Percentiles rank a stretch among this genome's conserved stretches.
phyloP scores from a whole-genome alignment of 306 rosid genomes.

The Lotus japonicus region DNA sequence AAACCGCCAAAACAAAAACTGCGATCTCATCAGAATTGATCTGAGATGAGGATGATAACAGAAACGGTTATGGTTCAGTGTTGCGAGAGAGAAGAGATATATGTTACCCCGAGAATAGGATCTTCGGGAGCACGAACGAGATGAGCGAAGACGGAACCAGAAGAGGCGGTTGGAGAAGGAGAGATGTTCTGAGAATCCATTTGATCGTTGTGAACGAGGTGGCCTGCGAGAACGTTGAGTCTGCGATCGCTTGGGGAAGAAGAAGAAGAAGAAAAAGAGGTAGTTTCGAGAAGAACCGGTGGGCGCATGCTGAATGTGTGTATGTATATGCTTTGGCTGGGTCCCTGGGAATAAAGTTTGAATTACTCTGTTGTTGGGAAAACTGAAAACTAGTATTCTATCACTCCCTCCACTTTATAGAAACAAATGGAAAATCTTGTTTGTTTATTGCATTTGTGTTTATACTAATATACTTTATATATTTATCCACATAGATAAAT shows the following conservation, averaged over 20 bases:
- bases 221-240: constrained; percentile 44
- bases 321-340: background rate
- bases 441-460: too few relatives aligned
- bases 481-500: too few relatives aligned
- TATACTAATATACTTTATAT: too few relatives aligned
- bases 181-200: constrained; percentile 49
- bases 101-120: constrained; percentile 85
- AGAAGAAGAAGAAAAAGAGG: background rate
- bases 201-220: constrained; percentile 25
- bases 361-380: background rate
- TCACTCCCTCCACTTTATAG: background rate
- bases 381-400: background rate
- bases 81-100: too few relatives aligned
- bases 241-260: constrained; percentile 58
- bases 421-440: too few relatives aligned
- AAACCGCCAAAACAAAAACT: background rate
- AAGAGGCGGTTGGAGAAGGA: constrained; percentile 52
- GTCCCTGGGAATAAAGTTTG: background rate
- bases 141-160: constrained; percentile 69
- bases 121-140: constrained; percentile 92
- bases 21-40: background rate
- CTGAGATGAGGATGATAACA: background rate
- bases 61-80: background rate
- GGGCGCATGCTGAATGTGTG: constrained; percentile 61
- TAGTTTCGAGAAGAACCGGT: constrained; percentile 28